Evolutionary conservation across 2,329 filamentous ascomycete species (phyloP).

Genomic region (Dothistroma septosporum): DNA sequence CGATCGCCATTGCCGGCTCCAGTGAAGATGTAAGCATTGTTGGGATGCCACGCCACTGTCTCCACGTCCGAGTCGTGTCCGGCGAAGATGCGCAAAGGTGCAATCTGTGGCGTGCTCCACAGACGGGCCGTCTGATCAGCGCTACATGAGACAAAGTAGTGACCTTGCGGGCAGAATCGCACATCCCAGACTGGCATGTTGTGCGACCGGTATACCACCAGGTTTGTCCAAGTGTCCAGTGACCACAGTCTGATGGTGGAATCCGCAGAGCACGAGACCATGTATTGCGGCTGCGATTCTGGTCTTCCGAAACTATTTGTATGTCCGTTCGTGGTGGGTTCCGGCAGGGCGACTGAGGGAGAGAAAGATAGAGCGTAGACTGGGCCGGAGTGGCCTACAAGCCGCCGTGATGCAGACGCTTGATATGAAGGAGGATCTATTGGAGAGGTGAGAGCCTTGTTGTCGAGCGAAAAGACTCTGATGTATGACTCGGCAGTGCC

Average conservation of each 20-base stretch:
- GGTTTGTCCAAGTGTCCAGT: slow-evolving; percentile 82
- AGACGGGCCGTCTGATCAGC: slow-evolving; percentile 87
- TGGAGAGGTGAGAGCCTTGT: slow-evolving; percentile 69
- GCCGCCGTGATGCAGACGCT: slow-evolving; percentile 63
- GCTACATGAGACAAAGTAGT: slow-evolving; percentile 86
- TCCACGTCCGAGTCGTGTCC: slow-evolving; percentile 95
- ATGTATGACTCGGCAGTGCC: slow-evolving; percentile 95
- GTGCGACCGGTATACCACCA: slow-evolving; percentile 92
- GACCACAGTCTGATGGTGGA: slow-evolving; percentile 90
- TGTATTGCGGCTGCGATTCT: slow-evolving; percentile 62
- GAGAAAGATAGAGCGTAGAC: slow-evolving; percentile 90
- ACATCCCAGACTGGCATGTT: slow-evolving; percentile 85
- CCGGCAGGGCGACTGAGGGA: slow-evolving; percentile 53
- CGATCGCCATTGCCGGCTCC: slow-evolving; percentile 73
- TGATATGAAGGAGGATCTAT: slow-evolving; percentile 57
- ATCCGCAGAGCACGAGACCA: slow-evolving; percentile 84
- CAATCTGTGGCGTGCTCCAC: slow-evolving; percentile 90
- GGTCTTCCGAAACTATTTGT: slow-evolving; percentile 37
- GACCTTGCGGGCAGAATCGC: slow-evolving; percentile 85
- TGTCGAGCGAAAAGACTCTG: slow-evolving; percentile 86
- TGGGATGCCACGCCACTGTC: slow-evolving; percentile 87
- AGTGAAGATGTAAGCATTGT: slow-evolving; percentile 89
- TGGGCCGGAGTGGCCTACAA: slow-evolving; percentile 84
- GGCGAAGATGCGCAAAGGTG: slow-evolving; percentile 79
- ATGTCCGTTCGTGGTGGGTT: slow-evolving; percentile 33